A percentile compares a stretch with the other conserved stretches of the same genome.
phyloP scores from a whole-genome alignment of 768 basidiomycete genomes.

The Lactarius trivialis region DNA sequence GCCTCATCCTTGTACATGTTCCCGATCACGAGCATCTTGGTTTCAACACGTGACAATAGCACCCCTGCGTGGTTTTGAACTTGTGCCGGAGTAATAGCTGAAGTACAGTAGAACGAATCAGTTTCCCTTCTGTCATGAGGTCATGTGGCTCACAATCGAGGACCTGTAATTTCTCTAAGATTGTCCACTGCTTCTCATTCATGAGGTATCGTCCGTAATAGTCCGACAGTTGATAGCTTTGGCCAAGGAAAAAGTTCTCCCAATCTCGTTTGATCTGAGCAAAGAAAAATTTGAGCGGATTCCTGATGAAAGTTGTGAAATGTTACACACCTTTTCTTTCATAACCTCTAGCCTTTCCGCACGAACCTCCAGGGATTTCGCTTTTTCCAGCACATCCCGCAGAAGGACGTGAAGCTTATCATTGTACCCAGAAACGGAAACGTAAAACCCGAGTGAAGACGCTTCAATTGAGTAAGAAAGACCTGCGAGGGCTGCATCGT shows the following conservation, averaged over 20 bases:
- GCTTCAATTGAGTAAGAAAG: slow-evolving; percentile 63
- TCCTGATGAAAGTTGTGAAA: neutral
- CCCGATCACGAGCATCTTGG: slow-evolving; percentile 72
- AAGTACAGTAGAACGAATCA: neutral
- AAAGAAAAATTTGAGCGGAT: neutral
- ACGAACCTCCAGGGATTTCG: slow-evolving; percentile 56
- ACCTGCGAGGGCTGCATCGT: slow-evolving; percentile 90
- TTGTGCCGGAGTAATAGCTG: slow-evolving; percentile 69
- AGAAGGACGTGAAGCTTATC: slow-evolving; percentile 80
- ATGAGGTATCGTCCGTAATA: slow-evolving; percentile 69
- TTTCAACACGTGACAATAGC: slow-evolving; percentile 57
- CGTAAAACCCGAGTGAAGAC: slow-evolving; percentile 56
- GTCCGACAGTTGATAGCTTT: slow-evolving; percentile 74
- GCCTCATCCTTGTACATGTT: slow-evolving; percentile 86
- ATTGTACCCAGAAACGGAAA: slow-evolving; percentile 80
- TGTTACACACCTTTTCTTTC: slow-evolving; percentile 65
- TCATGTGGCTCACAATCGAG: slow-evolving; percentile 54
- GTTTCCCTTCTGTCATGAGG: neutral
- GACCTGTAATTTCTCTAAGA: slow-evolving; percentile 69
- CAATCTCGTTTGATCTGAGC: slow-evolving; percentile 65
- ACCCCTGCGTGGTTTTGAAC: slow-evolving; percentile 53
- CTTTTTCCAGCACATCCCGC: slow-evolving; percentile 61
- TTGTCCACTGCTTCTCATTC: slow-evolving; percentile 65
- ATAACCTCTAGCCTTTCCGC: slow-evolving; percentile 72
- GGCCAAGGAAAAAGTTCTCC: slow-evolving; percentile 82